Base-by-base conservation (phyloP, 441 rosid species). In the Viola pubescens region DNA sequence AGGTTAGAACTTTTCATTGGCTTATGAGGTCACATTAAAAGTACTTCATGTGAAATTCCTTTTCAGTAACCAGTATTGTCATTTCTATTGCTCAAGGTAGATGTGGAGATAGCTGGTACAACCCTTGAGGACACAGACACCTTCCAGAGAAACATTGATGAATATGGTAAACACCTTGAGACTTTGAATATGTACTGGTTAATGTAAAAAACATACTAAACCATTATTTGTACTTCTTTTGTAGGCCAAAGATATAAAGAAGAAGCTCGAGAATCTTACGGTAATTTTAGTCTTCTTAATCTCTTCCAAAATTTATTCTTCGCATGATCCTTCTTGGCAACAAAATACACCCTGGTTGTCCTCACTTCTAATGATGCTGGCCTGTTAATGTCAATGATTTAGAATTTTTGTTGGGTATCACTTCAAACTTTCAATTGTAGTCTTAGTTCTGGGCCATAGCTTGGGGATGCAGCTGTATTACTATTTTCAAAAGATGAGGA, bases 21-120 rank as follows among this genome's bases (percentile, higher is more conserved):
- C 19, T 16, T 16, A 16, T 16, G 19, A 16, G 19, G 19, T 16
- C 19, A 16, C 19, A 16, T 16, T 16, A 16, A 16, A 16, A 16
- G 19, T 16, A 16, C 1, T 1, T 16, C 19, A 16, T 16, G 19
- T 16, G 19, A 16, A 16, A 16, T 16, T 16, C 19, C 19, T 16
- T 16, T 16, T 16, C 19, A 16, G 19, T 16, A 16, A 16, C 19
- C 19, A 16, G 19, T 16, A 16, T 16, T 16, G 19, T 47, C 53
- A 48, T 10, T 64, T 16, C 62, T 69, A 42, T 63, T 54, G 50
- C 53, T 64, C 63, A 84, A 58, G 61, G 66, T 53, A 52, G 64
- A 65, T 57, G 41, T 54, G 72, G 58, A 61, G 65, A 70, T 37
- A 37, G 59, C 61, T 60, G 60, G 72, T 53, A 52, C 80, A 54